Conservation (phyloP, 2,329 filamentous ascomycete genomes). For the Arthrobotrys megalospora region DNA sequence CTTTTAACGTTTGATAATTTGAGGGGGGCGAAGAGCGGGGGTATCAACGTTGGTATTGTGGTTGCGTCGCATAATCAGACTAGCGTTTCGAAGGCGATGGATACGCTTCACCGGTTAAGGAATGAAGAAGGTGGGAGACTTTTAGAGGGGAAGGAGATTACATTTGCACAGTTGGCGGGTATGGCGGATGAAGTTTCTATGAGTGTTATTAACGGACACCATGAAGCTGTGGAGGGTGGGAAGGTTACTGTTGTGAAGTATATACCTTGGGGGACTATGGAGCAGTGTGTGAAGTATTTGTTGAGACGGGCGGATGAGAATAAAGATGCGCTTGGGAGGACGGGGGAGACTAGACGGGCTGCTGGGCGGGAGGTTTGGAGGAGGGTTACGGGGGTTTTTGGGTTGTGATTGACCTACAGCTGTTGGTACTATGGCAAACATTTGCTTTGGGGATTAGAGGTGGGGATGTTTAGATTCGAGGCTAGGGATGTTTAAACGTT, state of each 20-base stretch:
- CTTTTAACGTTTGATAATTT: constrained; percentile 71
- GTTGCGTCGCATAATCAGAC: constrained; percentile 86
- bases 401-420: background rate
- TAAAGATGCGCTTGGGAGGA: constrained; percentile 77
- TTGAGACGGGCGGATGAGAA: constrained; percentile 81
- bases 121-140: constrained; percentile 67
- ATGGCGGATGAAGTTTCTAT: constrained; percentile 89
- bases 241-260: constrained; percentile 74
- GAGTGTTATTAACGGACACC: constrained; percentile 57
- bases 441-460: too few species aligned
- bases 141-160: constrained; percentile 63
- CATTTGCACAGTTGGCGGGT: constrained; percentile 86
- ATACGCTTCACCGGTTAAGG: constrained; percentile 70
- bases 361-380: constrained; percentile 76
- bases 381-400: constrained; percentile 68
- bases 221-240: constrained; percentile 41
- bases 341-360: constrained; percentile 75
- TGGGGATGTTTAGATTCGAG: too few species aligned
- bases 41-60: constrained; percentile 72
- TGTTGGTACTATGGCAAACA: too few species aligned
- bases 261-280: constrained; percentile 78
- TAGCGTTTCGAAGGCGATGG: constrained; percentile 75
- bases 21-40: background rate
- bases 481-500: too few species aligned
- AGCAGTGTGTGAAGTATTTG: constrained; percentile 86